Conservation (phyloP, 2,329 filamentous ascomycete genomes). For the Lasiodiplodia sp. region DNA sequence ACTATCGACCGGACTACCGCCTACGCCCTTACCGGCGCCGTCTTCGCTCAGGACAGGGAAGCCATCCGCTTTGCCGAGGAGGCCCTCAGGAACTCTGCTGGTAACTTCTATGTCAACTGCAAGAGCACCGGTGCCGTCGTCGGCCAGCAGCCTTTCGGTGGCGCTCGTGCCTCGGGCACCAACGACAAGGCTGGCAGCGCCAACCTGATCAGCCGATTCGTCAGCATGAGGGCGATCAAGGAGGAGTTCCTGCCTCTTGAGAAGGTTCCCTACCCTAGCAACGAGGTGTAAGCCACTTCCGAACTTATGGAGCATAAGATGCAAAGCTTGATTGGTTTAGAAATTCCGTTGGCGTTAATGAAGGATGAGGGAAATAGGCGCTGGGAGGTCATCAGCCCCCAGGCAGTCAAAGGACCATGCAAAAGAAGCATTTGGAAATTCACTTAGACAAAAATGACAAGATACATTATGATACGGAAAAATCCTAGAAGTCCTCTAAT, state of each 20-base stretch:
- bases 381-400: neutral
- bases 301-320: neutral
- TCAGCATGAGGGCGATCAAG: conserved; percentile 64
- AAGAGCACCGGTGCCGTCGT: conserved; percentile 68
- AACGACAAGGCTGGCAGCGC: conserved; percentile 65
- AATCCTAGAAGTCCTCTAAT: neutral
- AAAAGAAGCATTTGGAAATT: neutral
- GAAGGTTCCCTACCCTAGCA: conserved; percentile 62
- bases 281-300: conserved; percentile 47
- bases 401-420: neutral
- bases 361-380: neutral
- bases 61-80: conserved; percentile 74
- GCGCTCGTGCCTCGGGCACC: conserved; percentile 63
- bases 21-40: conserved; percentile 78
- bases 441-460: neutral
- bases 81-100: conserved; percentile 73
- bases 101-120: conserved; percentile 88
- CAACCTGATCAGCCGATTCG: conserved; percentile 60
- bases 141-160: conserved; percentile 60
- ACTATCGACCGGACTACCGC: conserved; percentile 75
- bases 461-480: neutral
- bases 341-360: neutral
- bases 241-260: conserved; percentile 60
- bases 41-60: conserved; percentile 75
- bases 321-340: neutral